These are phyloP conservation scores for Taxawa tesnikishii DNA, from an alignment of 2,329 filamentous ascomycete genomes.

Conservation along the genomic window DNA sequence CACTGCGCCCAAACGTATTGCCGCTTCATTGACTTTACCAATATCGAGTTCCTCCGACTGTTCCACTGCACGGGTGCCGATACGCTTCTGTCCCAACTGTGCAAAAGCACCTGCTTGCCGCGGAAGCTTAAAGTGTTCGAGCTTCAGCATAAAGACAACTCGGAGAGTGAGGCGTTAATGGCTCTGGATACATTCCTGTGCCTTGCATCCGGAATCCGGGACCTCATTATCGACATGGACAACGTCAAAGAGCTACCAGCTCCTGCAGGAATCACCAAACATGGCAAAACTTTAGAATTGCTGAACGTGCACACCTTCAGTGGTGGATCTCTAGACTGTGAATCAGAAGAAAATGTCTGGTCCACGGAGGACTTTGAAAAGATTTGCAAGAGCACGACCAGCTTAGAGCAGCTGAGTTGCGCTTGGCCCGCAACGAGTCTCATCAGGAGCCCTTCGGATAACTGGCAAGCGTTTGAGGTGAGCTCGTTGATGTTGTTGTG, in stretches of 20 bases:
- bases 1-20: conserved; percentile 37
- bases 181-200: conserved; percentile 36
- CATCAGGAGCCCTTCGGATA: conserved; percentile 25
- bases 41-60: conserved; percentile 28
- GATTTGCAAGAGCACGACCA: conserved; percentile 31
- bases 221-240: conserved; percentile 31
- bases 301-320: conserved; percentile 34
- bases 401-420: conserved; percentile 33
- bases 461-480: conserved; percentile 32
- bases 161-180: conserved; percentile 31
- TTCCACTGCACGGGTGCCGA: conserved; percentile 34
- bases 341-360: conserved; percentile 33
- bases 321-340: conserved; percentile 14
- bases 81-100: conserved; percentile 32
- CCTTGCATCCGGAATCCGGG: conserved; percentile 30
- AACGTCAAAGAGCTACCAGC: conserved; percentile 28
- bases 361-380: conserved; percentile 29
- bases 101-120: conserved; percentile 31
- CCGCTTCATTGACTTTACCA: conserved; percentile 32
- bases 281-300: conserved; percentile 30
- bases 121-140: conserved; percentile 31
- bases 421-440: conserved; percentile 34
- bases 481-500: too few relatives aligned
- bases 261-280: conserved; percentile 29
- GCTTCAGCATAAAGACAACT: conserved; percentile 35